These are phyloP conservation scores for Platanthera guangdongensis DNA, from an alignment of 106 monocot genomes.

Conservation along the genomic window DNA sequence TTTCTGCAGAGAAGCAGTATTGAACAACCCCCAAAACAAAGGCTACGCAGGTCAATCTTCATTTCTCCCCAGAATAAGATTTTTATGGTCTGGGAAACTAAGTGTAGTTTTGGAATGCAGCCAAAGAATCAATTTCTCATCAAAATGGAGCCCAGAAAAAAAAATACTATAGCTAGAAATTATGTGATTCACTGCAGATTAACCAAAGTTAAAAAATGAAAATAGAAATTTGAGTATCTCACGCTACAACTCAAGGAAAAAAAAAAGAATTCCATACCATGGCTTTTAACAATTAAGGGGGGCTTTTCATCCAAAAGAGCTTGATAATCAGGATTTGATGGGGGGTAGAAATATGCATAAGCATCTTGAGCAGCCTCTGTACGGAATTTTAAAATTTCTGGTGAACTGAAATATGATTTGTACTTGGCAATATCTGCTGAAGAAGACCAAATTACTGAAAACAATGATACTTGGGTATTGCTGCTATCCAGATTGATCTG, in stretches of 20 bases:
- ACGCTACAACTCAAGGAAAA: neutral
- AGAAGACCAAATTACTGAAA: constrained; percentile 64
- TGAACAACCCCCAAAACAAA: neutral
- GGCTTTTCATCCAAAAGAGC: constrained; percentile 61
- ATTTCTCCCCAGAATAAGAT: neutral
- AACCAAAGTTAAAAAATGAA: neutral
- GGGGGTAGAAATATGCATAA: constrained; percentile 87
- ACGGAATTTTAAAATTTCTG: constrained; percentile 79
- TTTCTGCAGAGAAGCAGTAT: neutral
- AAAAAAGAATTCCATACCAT: constrained; percentile 43
- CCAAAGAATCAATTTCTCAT: neutral
- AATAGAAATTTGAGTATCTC: neutral
- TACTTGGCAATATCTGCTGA: constrained; percentile 45
- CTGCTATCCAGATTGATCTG: constrained; percentile 60
- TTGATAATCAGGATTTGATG: constrained; percentile 56
- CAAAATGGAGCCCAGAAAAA: neutral
- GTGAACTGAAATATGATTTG: constrained; percentile 56
- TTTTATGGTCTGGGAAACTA: too few relatives aligned
- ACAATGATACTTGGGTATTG: constrained; percentile 21
- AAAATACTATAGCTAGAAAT: too few relatives aligned
- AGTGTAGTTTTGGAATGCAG: neutral
- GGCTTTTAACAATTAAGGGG: constrained; percentile 74
- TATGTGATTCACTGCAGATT: neutral
- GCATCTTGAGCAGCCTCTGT: constrained; percentile 70
- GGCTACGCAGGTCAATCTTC: neutral